phyloP scores from a whole-genome alignment of 495 filamentous ascomycete genomes.

The Tuber calosporum region DNA sequence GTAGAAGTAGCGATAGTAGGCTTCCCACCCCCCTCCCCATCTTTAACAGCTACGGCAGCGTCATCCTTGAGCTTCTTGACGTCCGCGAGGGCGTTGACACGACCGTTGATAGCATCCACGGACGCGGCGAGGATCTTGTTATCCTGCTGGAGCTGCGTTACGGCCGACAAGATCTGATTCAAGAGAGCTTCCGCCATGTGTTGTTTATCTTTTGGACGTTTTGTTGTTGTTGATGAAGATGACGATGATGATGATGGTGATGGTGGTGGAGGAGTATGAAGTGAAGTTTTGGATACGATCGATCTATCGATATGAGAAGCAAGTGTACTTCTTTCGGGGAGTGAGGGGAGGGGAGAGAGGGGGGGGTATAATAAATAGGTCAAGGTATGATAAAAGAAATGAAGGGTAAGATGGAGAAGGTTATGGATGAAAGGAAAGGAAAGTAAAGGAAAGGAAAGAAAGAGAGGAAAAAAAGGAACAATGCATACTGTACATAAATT shows the following conservation, averaged over 20 bases:
- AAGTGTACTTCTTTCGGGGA: not conserved
- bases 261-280: not conserved
- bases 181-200: constrained; percentile 41
- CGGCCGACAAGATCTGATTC: constrained; percentile 49
- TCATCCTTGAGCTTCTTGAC: constrained; percentile 51
- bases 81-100: constrained; percentile 55
- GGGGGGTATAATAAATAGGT: not conserved
- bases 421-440: constrained; percentile 4
- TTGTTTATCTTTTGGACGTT: not conserved
- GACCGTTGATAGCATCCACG: constrained; percentile 60
- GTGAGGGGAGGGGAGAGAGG: no score
- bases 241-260: not conserved
- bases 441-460: not conserved
- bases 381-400: not conserved
- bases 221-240: not conserved
- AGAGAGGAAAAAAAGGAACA: not conserved
- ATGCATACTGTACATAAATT: no score
- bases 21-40: not conserved
- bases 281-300: not conserved
- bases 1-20: constrained; percentile 10
- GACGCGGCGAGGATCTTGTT: constrained; percentile 55
- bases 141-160: constrained; percentile 52
- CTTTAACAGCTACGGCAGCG: constrained; percentile 32
- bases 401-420: constrained; percentile 4
- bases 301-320: not conserved